Evolutionary conservation across 345 rosid genomes (phyloP).

Genomic region (Odontarrhena argentea): DNA sequence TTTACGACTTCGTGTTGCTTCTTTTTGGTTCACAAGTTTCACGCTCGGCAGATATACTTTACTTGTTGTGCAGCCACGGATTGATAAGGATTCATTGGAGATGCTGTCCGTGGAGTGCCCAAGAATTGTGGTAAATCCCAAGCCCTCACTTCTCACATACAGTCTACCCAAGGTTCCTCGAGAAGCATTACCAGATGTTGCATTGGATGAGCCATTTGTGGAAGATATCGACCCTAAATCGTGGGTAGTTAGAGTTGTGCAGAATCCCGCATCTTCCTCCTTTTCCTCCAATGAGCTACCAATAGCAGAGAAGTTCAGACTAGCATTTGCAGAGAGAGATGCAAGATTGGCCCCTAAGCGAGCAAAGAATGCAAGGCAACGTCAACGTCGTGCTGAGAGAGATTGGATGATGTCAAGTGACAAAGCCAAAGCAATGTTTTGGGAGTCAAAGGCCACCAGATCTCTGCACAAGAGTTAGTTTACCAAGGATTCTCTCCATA

Average conservation of each 20-base stretch:
- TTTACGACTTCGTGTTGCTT: not conserved
- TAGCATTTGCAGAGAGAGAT: conserved; percentile 80
- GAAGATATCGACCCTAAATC: conserved; percentile 66
- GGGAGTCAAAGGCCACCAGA: conserved; percentile 62
- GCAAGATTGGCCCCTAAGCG: conserved; percentile 85
- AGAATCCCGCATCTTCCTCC: conserved; percentile 36
- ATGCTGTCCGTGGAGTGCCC: conserved; percentile 68
- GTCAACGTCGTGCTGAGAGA: conserved; percentile 77
- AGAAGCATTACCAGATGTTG: conserved; percentile 59
- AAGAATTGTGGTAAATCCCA: conserved; percentile 75
- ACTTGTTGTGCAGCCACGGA: conserved; percentile 59
- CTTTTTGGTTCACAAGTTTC: not conserved
- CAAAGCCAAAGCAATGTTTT: conserved; percentile 60
- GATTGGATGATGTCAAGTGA: conserved; percentile 64
- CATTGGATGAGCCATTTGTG: conserved; percentile 61
- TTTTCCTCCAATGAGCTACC: conserved; percentile 54
- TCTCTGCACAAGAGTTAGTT: conserved; percentile 47
- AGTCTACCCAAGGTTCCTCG: conserved; percentile 57
- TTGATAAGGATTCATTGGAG: conserved; percentile 64
- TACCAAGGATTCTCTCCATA: not conserved
- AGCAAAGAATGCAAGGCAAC: conserved; percentile 87
- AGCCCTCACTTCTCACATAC: conserved; percentile 60
- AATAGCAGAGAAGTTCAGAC: conserved; percentile 82
- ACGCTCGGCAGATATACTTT: not conserved
- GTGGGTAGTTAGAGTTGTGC: conserved; percentile 49